phyloP scores from a whole-genome alignment of 78 protist genomes.

The Cavenderia fasciculata region DNA sequence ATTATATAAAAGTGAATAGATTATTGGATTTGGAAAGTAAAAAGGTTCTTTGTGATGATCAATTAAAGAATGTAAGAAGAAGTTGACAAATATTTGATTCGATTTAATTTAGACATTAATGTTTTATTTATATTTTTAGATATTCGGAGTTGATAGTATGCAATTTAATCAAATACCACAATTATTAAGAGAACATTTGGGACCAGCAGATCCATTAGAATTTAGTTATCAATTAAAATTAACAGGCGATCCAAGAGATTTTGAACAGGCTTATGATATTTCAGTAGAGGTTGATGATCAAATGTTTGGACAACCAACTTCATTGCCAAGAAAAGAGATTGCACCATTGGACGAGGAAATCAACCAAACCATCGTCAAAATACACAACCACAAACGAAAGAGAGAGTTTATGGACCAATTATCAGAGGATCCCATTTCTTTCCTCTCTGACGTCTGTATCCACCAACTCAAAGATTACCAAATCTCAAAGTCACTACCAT shows the following conservation, averaged over 20 bases:
- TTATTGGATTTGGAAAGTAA: slow-evolving; percentile 43
- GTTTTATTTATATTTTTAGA: not conserved
- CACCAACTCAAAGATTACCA: slow-evolving; percentile 46
- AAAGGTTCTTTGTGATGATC: slow-evolving; percentile 65
- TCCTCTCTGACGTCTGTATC: slow-evolving; percentile 11
- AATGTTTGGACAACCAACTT: not conserved
- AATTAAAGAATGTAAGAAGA: slow-evolving; percentile 55
- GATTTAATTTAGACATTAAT: not conserved
- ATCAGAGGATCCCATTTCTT: slow-evolving; percentile 29
- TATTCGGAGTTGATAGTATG: slow-evolving; percentile 42
- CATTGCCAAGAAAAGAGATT: slow-evolving; percentile 4
- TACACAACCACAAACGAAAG: slow-evolving; percentile 48
- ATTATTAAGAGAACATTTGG: slow-evolving; percentile 64
- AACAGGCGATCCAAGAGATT: slow-evolving; percentile 61
- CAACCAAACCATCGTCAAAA: slow-evolving; percentile 25
- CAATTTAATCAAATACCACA: slow-evolving; percentile 79
- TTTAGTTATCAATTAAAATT: slow-evolving; percentile 39
- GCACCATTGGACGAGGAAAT: slow-evolving; percentile 42
- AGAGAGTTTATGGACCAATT: slow-evolving; percentile 55
- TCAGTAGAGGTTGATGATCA: slow-evolving; percentile 66
- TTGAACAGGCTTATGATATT: slow-evolving; percentile 67
- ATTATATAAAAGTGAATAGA: slow-evolving; percentile 42
- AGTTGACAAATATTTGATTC: not conserved
- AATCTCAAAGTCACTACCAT: slow-evolving; percentile 28
- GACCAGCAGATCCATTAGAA: slow-evolving; percentile 74